Evolutionary conservation across 163 green algal species (phyloP).

Genomic region (Botryococcus braunii): DNA sequence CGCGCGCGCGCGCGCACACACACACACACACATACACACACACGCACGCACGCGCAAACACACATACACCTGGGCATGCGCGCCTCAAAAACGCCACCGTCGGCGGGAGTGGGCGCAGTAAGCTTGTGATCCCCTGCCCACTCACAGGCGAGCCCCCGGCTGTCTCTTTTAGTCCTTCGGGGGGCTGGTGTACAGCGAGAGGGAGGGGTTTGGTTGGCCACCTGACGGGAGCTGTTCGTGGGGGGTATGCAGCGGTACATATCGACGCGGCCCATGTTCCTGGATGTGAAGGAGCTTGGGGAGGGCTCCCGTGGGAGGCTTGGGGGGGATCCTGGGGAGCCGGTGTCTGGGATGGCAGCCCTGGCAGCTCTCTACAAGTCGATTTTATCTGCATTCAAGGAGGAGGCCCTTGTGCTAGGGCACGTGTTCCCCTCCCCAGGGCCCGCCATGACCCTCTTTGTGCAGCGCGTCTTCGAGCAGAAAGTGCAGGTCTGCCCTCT

Average conservation of each 20-base stretch:
- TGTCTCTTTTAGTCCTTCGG: too few species aligned
- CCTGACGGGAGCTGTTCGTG: too few species aligned
- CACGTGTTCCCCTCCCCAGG: slow-evolving; percentile 30
- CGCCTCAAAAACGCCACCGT: too few species aligned
- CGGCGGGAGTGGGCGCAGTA: too few species aligned
- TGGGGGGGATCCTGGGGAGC: slow-evolving; percentile 12
- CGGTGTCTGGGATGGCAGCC: slow-evolving; percentile 16
- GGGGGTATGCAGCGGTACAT: slow-evolving; percentile 54
- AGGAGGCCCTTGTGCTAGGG: slow-evolving; percentile 45
- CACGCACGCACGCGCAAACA: too few species aligned
- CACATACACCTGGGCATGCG: too few species aligned
- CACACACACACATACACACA: too few species aligned
- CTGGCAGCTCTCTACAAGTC: slow-evolving; percentile 38
- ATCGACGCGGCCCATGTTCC: slow-evolving; percentile 54
- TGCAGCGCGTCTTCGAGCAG: slow-evolving; percentile 48
- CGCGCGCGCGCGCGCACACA: too few species aligned
- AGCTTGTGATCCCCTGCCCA: background rate
- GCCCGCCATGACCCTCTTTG: slow-evolving; percentile 22
- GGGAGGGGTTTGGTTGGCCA: too few species aligned
- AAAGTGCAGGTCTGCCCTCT: slow-evolving; percentile 23
- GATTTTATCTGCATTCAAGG: slow-evolving; percentile 30
- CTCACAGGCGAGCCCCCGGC: too few species aligned
- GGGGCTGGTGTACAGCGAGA: too few species aligned
- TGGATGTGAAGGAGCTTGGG: slow-evolving; percentile 33
- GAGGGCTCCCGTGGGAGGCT: slow-evolving; percentile 21